Evolutionary conservation across 345 rosid genomes (phyloP).

Genomic region (Eucalyptus virginea): DNA sequence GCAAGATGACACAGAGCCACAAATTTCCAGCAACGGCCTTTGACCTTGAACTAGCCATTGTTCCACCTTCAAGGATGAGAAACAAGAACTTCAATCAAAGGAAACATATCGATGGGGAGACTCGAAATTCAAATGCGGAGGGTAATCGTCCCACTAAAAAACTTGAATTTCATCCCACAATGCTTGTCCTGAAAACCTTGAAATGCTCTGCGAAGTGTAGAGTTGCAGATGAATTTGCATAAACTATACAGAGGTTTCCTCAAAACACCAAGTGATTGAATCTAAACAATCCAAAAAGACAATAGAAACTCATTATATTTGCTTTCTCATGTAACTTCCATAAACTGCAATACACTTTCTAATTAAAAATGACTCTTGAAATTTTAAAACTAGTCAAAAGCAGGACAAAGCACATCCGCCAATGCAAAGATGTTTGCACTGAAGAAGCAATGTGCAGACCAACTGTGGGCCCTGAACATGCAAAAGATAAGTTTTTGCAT

Average conservation of each 20-base stretch:
- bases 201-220: background rate
- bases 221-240: background rate
- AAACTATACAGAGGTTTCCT: background rate
- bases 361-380: background rate
- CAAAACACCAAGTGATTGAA: background rate
- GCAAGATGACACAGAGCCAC: slow-evolving; percentile 6
- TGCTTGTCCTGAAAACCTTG: background rate
- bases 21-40: background rate
- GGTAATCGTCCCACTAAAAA: background rate
- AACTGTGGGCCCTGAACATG: background rate
- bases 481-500: background rate
- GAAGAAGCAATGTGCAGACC: background rate
- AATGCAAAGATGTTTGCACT: background rate
- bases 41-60: slow-evolving; percentile 17
- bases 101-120: background rate
- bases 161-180: background rate
- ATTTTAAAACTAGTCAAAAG: background rate
- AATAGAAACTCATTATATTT: background rate
- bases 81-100: background rate
- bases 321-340: background rate
- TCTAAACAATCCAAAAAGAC: background rate
- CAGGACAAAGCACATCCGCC: background rate
- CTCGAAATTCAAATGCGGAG: background rate
- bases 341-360: background rate
- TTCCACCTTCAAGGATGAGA: background rate